Evolutionary conservation across 805 yeast species (phyloP).

Genomic region (Candida andamanensis): DNA sequence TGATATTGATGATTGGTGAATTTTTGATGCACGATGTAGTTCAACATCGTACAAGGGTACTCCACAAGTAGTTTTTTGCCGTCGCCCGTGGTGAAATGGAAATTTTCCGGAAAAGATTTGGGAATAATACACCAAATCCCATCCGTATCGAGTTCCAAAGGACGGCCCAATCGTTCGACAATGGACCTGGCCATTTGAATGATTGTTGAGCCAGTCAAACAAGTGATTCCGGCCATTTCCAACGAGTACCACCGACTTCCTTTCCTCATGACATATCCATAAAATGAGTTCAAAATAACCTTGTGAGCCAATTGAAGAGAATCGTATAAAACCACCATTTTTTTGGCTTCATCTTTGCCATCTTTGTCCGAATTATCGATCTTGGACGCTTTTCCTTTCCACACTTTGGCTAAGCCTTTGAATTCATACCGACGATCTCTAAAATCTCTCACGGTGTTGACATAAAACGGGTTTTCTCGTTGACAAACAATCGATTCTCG

Average conservation of each 20-base stretch:
- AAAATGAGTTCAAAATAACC: conserved; percentile 91
- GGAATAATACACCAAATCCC: conserved; percentile 99
- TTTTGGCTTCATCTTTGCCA: conserved; percentile 81
- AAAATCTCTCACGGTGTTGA: conserved; percentile 87
- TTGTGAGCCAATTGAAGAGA: conserved; percentile 95
- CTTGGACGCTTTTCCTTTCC: conserved; percentile 76
- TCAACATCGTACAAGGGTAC: conserved; percentile 95
- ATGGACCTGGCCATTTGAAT: conserved; percentile 94
- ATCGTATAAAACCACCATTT: conserved; percentile 90
- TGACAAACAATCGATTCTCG: conserved; percentile 95
- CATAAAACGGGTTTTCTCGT: conserved; percentile 95
- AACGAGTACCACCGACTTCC: conserved; percentile 99
- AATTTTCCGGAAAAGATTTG: conserved; percentile 87
- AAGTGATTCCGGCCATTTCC: conserved; percentile 99
- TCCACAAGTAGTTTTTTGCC: conserved; percentile 77
- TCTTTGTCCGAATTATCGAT: conserved; percentile 47
- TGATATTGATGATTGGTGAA: conserved; percentile 96
- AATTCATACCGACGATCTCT: conserved; percentile 96
- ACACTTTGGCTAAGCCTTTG: conserved; percentile 86
- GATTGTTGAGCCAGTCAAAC: conserved; percentile 95
- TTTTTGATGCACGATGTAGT: conserved; percentile 82
- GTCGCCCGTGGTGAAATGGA: conserved; percentile 59
- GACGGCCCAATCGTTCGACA: conserved; percentile 91
- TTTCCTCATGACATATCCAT: conserved; percentile 98
- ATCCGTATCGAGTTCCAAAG: conserved; percentile 94